Percentiles rank a stretch among this genome's conserved stretches.
Evolutionary conservation across 768 basidiomycete genomes (phyloP).

Genomic region (Kwoniella pini): DNA sequence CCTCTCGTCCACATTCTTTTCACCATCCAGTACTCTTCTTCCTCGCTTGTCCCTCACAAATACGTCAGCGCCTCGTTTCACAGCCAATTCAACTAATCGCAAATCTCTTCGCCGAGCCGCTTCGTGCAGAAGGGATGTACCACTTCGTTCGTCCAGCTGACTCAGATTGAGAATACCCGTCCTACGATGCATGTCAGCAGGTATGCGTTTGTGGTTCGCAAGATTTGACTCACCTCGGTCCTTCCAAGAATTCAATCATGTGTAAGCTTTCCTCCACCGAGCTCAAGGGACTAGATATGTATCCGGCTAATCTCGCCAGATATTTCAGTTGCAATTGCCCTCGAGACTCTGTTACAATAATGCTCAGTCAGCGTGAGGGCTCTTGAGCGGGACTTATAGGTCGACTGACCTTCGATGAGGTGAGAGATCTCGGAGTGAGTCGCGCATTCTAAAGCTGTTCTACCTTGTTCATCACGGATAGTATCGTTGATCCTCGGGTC

Average conservation of each 20-base stretch:
- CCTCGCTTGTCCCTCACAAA: conserved; percentile 79
- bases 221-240: conserved; percentile 34
- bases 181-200: conserved; percentile 65
- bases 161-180: conserved; percentile 72
- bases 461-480: conserved; percentile 66
- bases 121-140: conserved; percentile 79
- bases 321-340: conserved; percentile 63
- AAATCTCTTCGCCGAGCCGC: conserved; percentile 77
- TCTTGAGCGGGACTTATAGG: not conserved
- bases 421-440: conserved; percentile 66
- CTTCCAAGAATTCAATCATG: conserved; percentile 40
- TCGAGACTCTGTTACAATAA: conserved; percentile 63
- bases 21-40: conserved; percentile 65
- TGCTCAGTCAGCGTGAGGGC: not conserved
- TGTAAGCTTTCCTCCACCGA: conserved; percentile 39
- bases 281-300: conserved; percentile 62
- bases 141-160: conserved; percentile 75
- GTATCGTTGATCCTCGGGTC: conserved; percentile 81
- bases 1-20: conserved; percentile 69
- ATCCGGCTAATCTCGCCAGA: conserved; percentile 70
- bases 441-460: conserved; percentile 72
- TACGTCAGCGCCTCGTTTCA: conserved; percentile 83
- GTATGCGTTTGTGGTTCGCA: conserved; percentile 16
- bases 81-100: conserved; percentile 75
- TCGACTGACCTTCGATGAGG: conserved; percentile 60